Evolutionary conservation across 2,329 filamentous ascomycete species (phyloP).

Genomic region (Paracorniculantispora psalliotae): DNA sequence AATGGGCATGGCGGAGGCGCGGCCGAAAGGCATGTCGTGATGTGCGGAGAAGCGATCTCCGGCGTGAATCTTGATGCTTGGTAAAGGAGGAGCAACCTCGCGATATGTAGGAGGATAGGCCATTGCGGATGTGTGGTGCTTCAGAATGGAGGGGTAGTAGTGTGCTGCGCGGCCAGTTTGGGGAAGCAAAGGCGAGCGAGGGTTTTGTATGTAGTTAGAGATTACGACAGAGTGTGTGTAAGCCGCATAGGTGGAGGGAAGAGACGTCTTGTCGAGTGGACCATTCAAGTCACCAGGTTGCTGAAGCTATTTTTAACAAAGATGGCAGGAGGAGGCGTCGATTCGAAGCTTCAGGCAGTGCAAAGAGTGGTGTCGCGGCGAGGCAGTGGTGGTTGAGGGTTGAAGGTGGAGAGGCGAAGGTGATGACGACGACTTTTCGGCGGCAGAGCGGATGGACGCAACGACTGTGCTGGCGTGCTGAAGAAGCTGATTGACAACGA

Average conservation of each 20-base stretch:
- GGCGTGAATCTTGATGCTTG: constrained; percentile 32
- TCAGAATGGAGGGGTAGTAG: background rate
- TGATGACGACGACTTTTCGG: constrained; percentile 13
- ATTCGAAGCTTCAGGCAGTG: constrained; percentile 8
- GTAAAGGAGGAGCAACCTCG: constrained; percentile 30
- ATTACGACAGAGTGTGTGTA: constrained; percentile 7
- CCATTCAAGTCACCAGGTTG: background rate
- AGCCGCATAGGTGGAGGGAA: background rate
- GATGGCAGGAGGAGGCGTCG: background rate
- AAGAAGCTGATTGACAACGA: too few relatives aligned
- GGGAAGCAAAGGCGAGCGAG: background rate
- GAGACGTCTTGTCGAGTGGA: background rate
- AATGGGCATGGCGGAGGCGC: constrained; percentile 38
- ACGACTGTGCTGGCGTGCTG: background rate
- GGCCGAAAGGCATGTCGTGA: constrained; percentile 28
- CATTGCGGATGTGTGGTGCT: constrained; percentile 23
- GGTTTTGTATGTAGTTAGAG: constrained; percentile 2
- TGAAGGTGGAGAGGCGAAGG: constrained; percentile 4
- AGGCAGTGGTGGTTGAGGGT: background rate
- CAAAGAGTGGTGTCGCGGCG: constrained; percentile 10
- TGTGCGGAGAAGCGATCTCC: constrained; percentile 26
- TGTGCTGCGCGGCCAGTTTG: background rate
- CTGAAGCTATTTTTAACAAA: background rate
- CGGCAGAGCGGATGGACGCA: background rate
- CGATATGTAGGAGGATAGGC: constrained; percentile 33